Conservation (phyloP, 2,329 filamentous ascomycete genomes). For the Sporothrix mexicana region DNA sequence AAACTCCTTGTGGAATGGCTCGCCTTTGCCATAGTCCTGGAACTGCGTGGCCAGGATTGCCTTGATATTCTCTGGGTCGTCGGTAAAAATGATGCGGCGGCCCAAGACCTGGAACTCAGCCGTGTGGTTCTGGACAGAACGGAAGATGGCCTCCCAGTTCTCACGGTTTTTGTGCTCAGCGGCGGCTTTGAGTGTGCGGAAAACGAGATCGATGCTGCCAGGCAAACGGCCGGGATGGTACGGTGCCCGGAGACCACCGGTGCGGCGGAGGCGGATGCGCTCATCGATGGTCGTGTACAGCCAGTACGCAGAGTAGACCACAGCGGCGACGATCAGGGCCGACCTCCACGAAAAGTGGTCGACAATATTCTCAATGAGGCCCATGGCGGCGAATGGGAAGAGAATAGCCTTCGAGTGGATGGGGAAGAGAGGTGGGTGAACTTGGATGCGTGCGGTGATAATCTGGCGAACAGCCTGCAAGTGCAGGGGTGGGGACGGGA, state of each 20-base stretch:
- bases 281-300: slow-evolving; percentile 30
- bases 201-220: slow-evolving; percentile 69
- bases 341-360: slow-evolving; percentile 52
- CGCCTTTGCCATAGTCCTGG: slow-evolving; percentile 80
- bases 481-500: neutral
- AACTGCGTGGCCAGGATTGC: slow-evolving; percentile 89
- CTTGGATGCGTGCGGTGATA: neutral
- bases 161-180: slow-evolving; percentile 62
- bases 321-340: slow-evolving; percentile 47
- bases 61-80: slow-evolving; percentile 89
- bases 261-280: slow-evolving; percentile 30
- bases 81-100: slow-evolving; percentile 72
- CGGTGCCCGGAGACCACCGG: slow-evolving; percentile 32
- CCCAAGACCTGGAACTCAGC: slow-evolving; percentile 63
- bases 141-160: slow-evolving; percentile 64
- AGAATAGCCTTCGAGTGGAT: neutral
- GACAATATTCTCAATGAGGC: slow-evolving; percentile 57
- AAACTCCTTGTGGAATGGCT: slow-evolving; percentile 76
- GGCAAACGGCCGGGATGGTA: slow-evolving; percentile 30
- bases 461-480: neutral
- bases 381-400: slow-evolving; percentile 46
- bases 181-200: slow-evolving; percentile 59
- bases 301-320: slow-evolving; percentile 47
- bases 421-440: neutral
- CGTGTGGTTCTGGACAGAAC: slow-evolving; percentile 56